These are phyloP conservation scores for Dactylellina drechsleri DNA, from an alignment of 2,329 filamentous ascomycete genomes.

Conservation along the genomic window DNA sequence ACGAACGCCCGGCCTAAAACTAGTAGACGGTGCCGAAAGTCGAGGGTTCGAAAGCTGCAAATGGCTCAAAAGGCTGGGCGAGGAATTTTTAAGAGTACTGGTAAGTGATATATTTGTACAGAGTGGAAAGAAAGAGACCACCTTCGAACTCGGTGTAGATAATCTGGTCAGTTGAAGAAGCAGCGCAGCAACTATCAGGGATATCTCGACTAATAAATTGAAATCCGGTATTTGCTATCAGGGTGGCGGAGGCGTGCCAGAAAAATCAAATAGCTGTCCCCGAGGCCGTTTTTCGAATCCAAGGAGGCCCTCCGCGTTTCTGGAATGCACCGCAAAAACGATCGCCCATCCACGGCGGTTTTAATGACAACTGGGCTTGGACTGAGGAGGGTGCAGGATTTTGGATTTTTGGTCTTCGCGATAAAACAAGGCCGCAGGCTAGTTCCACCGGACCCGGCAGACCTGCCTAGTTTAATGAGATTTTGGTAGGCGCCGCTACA, in stretches of 20 bases:
- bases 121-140: background rate
- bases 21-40: slow-evolving; percentile 40
- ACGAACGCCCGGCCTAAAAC: slow-evolving; percentile 10
- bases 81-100: no score
- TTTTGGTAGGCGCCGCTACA: slow-evolving; percentile 45
- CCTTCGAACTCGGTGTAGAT: background rate
- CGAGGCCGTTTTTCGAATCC: slow-evolving; percentile 4
- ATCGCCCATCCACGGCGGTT: slow-evolving; percentile 28
- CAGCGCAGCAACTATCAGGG: slow-evolving; percentile 1
- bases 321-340: slow-evolving; percentile 21
- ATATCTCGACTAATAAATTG: background rate
- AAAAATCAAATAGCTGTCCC: slow-evolving; percentile 35
- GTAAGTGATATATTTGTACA: no score
- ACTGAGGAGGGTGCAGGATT: slow-evolving; percentile 13
- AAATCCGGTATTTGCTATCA: slow-evolving; percentile 30
- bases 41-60: no score
- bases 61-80: no score
- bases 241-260: slow-evolving; percentile 44
- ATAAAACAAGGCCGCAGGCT: slow-evolving; percentile 35
- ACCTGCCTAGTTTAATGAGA: slow-evolving; percentile 32
- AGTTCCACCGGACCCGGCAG: slow-evolving; percentile 38
- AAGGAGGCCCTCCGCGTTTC: slow-evolving; percentile 29
- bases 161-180: slow-evolving; percentile 23
- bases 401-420: background rate
- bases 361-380: slow-evolving; percentile 24